Base-by-base conservation (phyloP, 169 alveolate species). In the Perkinsus olseni region DNA sequence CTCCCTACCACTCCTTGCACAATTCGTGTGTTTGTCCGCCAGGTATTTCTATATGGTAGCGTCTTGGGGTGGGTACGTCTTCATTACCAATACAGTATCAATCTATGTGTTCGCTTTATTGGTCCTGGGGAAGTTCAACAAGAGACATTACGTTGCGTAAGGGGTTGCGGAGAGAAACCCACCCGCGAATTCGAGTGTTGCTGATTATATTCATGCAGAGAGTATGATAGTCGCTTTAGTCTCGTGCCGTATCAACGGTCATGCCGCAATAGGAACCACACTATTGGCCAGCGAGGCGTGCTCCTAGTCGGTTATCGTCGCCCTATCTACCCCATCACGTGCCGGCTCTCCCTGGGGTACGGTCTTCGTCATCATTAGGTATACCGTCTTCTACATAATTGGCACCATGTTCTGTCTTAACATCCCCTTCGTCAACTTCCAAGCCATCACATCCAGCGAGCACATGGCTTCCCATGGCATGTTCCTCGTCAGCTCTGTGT, bases 21-120 rank as follows among this genome's bases (percentile, higher is more conserved):
- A 17, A 50, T 21, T 13, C 21, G 74, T 13, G 74, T 13, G 21
- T 50, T 50, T 17, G 74, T 50, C n/a, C 74, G 96, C 8, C 91
- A 40, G 94, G 38, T 97, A 97, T 93, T 97, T 97, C 96, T 97
- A 96, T 93, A 98, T 99, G 99, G 99, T 98, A 34, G 97, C 99
- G 48, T 97, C 99, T 17, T 99, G 99, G 99, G 99, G 99, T 38
- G 99, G 99, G 31, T 99, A 99, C 96, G 99, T 99, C 38, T 99
- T 98, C 95, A 97, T 99, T 39, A 97, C 98, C 74, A 99, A 99
- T 96, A 97, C 99, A 3, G 97, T 99, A 92, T 99, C 99, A 39
- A 96, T 98, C 91, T 98, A 97, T 94, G 98, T 98, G 93, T 92
- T 98, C 40, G 98, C 98, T 13, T 95, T 98, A 31, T 95, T 98